Base-by-base conservation (phyloP, 768 basidiomycete species). In the Candolleomyces eurysporus region DNA sequence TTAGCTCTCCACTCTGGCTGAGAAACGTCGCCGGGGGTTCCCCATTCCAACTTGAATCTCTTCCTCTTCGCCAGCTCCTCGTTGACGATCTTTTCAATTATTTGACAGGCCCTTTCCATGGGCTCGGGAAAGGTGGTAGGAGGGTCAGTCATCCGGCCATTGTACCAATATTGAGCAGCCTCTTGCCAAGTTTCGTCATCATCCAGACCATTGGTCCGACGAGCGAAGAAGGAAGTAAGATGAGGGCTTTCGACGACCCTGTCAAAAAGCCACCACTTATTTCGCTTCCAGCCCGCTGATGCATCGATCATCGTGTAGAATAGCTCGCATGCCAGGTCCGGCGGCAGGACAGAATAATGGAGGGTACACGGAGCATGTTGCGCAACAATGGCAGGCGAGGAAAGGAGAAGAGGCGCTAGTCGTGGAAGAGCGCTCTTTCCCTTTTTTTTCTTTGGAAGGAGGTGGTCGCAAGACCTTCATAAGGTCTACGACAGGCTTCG, bases 201-300 rank as follows among this genome's bases (percentile, higher is more conserved):
- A 30, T 77, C 76, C 10, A 77, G 63, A 4, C 79, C 78, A 59
- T 81, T 75, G 31, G 75, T 78, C 64, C 77, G 79, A 53, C 91
- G 75, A 5, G 83, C 84, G 73, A 83, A 94, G 72, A 93, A 92
- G 0, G 88, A 84, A 1, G 92, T 90, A n/a, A 84, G 78, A 73
- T 94, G 92, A 4, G 92, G 91, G 65, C 90, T 91, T 73, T 93
- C 90, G 2, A 93, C 92, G 14, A 93, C 63, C 21, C 86, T 79
- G 67, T 94, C 91, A 71, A 91, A 88, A 19, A 94, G 79, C 87
- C 88, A 93, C 92, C 92, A 94, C 66, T 86, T 90, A 63, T 90
- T 91, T 54, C 84, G 77, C 63, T 82, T 75, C 92, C 91, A 94
- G 8, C 72, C 66, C 45, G 73, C 77, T 19, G 91, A 86, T 16